Conservation (phyloP, 2,329 filamentous ascomycete genomes). For the Thermomyces lanuginosus region DNA sequence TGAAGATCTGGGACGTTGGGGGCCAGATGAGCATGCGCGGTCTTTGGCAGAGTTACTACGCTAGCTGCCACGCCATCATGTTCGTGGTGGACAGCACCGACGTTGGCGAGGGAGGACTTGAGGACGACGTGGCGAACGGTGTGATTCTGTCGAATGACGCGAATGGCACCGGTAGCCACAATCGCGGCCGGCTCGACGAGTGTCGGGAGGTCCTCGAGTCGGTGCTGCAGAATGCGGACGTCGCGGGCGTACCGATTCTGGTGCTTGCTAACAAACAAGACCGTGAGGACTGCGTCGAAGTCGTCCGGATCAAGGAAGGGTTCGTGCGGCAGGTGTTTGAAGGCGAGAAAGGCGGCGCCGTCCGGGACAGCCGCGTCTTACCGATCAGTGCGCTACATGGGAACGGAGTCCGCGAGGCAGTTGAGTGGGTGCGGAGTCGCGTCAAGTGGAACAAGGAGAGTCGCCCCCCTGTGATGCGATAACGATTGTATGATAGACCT, state of each 20-base stretch:
- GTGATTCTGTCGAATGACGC: conserved; percentile 9
- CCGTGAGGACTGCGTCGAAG: conserved; percentile 90
- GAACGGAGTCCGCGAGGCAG: conserved; percentile 76
- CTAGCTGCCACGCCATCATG: conserved; percentile 85
- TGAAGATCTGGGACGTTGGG: conserved; percentile 97
- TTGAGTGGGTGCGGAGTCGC: conserved; percentile 88
- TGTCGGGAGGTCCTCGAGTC: conserved; percentile 79
- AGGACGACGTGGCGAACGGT: conserved; percentile 33
- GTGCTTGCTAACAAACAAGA: conserved; percentile 97
- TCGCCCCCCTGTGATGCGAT: conserved; percentile 75
- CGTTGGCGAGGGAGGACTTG: conserved; percentile 62
- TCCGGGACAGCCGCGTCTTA: conserved; percentile 79
- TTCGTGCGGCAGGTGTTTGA: conserved; percentile 91
- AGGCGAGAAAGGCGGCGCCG: conserved; percentile 70
- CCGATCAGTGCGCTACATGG: conserved; percentile 74
- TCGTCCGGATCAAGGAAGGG: conserved; percentile 92
- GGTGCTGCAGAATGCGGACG: conserved; percentile 72
- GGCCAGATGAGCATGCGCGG: conserved; percentile 78
- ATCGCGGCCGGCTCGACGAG: conserved; percentile 54
- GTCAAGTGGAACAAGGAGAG: conserved; percentile 96
- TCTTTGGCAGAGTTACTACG: conserved; percentile 93
- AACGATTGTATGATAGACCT: conserved; percentile 1
- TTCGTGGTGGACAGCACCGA: conserved; percentile 96
- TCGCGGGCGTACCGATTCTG: conserved; percentile 77
- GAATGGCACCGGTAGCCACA: conserved; percentile 8